Base-by-base conservation (phyloP, 208 protist species). In the Leptomonas pyrrhocoris region DNA sequence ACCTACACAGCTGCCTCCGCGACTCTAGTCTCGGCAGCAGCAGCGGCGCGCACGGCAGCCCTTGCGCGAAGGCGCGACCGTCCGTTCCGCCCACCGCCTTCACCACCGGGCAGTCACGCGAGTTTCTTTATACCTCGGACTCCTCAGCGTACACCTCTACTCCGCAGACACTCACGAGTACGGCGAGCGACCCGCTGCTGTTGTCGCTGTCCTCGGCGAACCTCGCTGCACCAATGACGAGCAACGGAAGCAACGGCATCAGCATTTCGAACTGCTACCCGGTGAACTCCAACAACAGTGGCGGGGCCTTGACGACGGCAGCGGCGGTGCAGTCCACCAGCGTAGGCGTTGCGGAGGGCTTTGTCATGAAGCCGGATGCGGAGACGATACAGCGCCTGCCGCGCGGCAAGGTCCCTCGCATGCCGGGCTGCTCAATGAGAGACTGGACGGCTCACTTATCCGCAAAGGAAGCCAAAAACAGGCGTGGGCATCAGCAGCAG, bases 341-440 rank as follows among this genome's bases (percentile, higher is more conserved):
- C 23, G 7, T 38, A 2, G 13, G 18, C 28, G 0, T 43, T 4
- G 7, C 30, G 27, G 71, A 70, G 25, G 21, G 27, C 48, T 77
- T 77, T 31, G 57, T 71, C 15, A 77, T 77, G 64, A 46, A 34
- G 27, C 38, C 71, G 0, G 71, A 77, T 42, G 71, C 57, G 38
- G 71, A 77, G 63, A 67, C 49, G 16, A 28, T 77, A 36, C 71
- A 71, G 63, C 1, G 49, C 25, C 42, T 70, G 34, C 56, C 63
- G 9, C 71, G 63, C 12, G 63, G 71, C 3, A 77, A 77, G 45
- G 55, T 66, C 0, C 71, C 71, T 0, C 71, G 71, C 50, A 66
- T 77, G 71, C 71, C 71, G 1, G 71, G 71, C 36, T 77, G 71
- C 57, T 77, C 78, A 5, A 83, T 92, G 75, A 61, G 68, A 3